These are phyloP conservation scores for Colletotrichum euphorbiae DNA, from an alignment of 2,329 filamentous ascomycete genomes.

Conservation along the genomic window DNA sequence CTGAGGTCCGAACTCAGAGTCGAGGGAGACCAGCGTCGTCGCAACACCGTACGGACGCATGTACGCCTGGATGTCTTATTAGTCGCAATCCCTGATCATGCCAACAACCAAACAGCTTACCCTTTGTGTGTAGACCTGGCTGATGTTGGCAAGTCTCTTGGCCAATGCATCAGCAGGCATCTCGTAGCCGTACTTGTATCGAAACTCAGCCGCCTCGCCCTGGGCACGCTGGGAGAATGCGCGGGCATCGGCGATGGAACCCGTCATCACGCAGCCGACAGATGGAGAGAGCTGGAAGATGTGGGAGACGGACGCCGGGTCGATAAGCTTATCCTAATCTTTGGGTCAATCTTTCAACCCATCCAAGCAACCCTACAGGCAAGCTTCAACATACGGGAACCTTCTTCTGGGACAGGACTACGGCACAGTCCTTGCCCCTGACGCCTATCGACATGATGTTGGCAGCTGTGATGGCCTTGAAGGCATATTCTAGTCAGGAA, in stretches of 20 bases:
- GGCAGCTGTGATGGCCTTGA: constrained; percentile 99
- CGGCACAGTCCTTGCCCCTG: constrained; percentile 95
- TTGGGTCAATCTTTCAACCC: constrained; percentile 48
- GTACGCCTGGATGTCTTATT: constrained; percentile 72
- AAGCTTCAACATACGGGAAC: constrained; percentile 79
- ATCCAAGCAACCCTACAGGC: constrained; percentile 30
- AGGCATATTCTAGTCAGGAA: constrained; percentile 89
- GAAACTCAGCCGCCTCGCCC: constrained; percentile 96
- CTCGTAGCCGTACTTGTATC: constrained; percentile 99
- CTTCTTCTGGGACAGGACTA: constrained; percentile 99
- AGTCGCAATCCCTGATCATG: constrained; percentile 34
- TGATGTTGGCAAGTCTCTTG: constrained; percentile 98
- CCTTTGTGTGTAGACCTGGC: constrained; percentile 97
- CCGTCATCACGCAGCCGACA: constrained; percentile 98
- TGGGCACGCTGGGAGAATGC: constrained; percentile 93
- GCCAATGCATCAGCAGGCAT: constrained; percentile 98
- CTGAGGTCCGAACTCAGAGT: constrained; percentile 91
- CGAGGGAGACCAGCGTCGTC: constrained; percentile 92
- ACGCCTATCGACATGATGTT: constrained; percentile 99
- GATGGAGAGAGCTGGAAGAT: constrained; percentile 97
- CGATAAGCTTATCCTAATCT: constrained; percentile 94
- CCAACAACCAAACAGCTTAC: constrained; percentile 60
- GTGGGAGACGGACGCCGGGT: constrained; percentile 95
- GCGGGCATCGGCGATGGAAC: constrained; percentile 96
- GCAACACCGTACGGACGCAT: constrained; percentile 98